Evolutionary conservation across 2,329 filamentous ascomycete species (phyloP), one percentile per base, ranked within the genome.

Genomic region (Rasamsonia emersonii): DNA sequence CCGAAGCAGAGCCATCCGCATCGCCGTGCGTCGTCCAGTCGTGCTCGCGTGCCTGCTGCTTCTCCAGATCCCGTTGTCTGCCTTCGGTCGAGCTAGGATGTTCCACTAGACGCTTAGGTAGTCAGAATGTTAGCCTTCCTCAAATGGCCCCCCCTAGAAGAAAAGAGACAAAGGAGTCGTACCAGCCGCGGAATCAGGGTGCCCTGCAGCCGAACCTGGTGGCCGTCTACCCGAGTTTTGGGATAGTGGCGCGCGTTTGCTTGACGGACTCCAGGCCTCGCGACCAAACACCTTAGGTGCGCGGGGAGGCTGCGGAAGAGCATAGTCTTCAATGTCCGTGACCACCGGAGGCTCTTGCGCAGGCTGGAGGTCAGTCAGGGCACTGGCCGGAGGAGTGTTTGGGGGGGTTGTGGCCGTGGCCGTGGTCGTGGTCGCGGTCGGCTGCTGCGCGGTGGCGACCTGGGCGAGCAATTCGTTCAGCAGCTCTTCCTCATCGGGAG

Each of bases 61-160:
- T 46, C 33, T 54, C 50, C 45, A 46, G 48, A 25, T 61, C 50
- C 27, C 42, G 43, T 32, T 47, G 43, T 33, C 56, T 45, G 3
- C 57, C 54, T 43, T 61, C 57, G 6, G 42, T 51, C 14, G 58
- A 61, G 44, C 44, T 39, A 8, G 53, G 44, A 54, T 63, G 49
- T 64, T 76, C 59, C 72, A 59, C 79, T 83, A 77, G 56, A 56
- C 64, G 69, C 77, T 82, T 61, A 39, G 45, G 36, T 43, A 38
- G 68, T 78, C 67, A 49, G 39, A 41, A 29, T 74, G 74, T 83
- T 70, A 82, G 75, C 65, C 40, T 39, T 45, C 49, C 42, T 38
- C 31, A 28, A 15, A 27, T 13, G 8, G 11, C 29, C n/a, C 9
- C 27, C n/a, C 16, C 27, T 29, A 9, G 9, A 29, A n/a, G 18